These are phyloP conservation scores for Penicillium dipodomyicola DNA, from an alignment of 495 filamentous ascomycete species.

Conservation along the genomic window DNA sequence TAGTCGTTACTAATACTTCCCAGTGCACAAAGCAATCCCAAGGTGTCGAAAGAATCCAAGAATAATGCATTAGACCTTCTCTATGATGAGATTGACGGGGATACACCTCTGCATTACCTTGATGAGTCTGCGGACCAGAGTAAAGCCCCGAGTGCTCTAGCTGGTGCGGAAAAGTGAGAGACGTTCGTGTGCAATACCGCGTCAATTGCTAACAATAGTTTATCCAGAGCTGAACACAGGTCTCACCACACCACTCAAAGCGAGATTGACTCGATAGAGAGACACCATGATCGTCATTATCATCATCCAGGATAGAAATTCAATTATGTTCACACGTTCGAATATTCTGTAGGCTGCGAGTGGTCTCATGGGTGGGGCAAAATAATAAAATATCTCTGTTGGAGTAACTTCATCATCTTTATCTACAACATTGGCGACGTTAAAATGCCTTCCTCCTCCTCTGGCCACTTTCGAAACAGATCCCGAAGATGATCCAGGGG, in stretches of 20 bases:
- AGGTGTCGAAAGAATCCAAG: conserved; percentile 42
- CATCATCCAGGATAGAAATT: neutral
- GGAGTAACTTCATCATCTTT: neutral
- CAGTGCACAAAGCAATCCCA: conserved; percentile 43
- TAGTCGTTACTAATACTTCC: neutral
- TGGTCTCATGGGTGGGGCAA: neutral
- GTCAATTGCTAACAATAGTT: neutral
- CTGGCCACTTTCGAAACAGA: conserved; percentile 36
- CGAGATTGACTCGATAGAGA: neutral
- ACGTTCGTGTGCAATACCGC: neutral
- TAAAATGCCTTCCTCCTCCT: conserved; percentile 10
- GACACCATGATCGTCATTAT: neutral
- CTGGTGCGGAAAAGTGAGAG: conserved; percentile 21
- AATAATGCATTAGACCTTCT: conserved; percentile 41
- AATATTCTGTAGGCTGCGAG: neutral
- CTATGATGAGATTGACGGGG: conserved; percentile 25
- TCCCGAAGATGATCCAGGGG: conserved; percentile 35
- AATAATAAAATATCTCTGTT: neutral
- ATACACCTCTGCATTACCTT: conserved; percentile 18
- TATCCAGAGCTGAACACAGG: neutral
- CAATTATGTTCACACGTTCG: neutral
- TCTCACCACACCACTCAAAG: neutral
- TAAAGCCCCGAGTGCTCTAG: conserved; percentile 14
- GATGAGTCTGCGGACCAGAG: conserved; percentile 11
- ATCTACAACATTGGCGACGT: conserved; percentile 7